Conservation (phyloP, 768 basidiomycete genomes). For the Agaricus subrufescens region DNA sequence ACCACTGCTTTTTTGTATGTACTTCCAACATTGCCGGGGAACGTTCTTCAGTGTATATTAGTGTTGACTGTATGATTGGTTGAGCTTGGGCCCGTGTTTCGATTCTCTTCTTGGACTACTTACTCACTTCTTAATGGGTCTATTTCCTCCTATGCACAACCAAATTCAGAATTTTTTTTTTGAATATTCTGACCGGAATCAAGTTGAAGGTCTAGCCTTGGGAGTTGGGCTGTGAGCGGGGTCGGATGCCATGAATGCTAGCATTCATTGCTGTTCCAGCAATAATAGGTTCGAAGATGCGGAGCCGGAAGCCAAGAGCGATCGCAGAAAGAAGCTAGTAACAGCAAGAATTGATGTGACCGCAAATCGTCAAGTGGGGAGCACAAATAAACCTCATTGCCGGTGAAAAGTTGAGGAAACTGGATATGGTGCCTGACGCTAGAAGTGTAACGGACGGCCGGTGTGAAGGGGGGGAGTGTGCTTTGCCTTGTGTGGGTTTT, state of each 20-base stretch:
- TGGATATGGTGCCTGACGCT: neutral
- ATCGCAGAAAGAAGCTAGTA: no score
- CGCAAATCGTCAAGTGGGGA: neutral
- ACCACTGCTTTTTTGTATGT: constrained; percentile 1
- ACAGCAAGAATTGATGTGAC: neutral
- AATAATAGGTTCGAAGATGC: neutral
- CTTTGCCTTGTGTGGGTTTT: no score
- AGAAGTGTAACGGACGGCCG: no score
- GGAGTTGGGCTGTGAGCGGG: no score
- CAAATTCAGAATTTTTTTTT: neutral
- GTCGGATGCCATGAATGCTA: no score
- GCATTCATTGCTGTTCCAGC: neutral
- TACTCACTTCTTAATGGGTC: neutral
- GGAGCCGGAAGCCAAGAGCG: neutral
- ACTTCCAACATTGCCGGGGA: constrained; percentile 1
- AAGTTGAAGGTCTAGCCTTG: no score
- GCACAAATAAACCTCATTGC: neutral
- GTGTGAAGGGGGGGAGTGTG: no score
- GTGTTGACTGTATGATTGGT: neutral
- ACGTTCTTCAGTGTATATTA: constrained; percentile 5
- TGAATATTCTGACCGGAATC: neutral
- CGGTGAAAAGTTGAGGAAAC: neutral
- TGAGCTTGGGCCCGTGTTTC: neutral
- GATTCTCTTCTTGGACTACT: neutral
- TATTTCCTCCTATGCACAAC: neutral